These are phyloP conservation scores for Kurtzmaniella quercitrusa DNA, from an alignment of 1,139 yeast species.

Conservation along the genomic window DNA sequence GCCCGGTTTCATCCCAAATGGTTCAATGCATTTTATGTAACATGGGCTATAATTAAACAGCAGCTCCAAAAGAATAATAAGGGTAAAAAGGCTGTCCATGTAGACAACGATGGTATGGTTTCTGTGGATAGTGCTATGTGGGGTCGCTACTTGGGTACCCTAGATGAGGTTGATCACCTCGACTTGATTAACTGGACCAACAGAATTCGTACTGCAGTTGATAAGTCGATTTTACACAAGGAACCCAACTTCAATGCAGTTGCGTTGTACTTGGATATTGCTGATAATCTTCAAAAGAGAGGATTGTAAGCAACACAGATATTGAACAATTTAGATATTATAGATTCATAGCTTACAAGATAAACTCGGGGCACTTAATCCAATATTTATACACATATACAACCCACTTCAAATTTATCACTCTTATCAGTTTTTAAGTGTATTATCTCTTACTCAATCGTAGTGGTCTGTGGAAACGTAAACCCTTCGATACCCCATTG, in stretches of 20 bases:
- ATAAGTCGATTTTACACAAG: slow-evolving; percentile 29
- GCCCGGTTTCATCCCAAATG: slow-evolving; percentile 64
- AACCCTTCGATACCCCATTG: slow-evolving; percentile 50
- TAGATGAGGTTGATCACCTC: slow-evolving; percentile 76
- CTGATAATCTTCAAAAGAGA: slow-evolving; percentile 60
- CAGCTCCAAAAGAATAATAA: slow-evolving; percentile 14
- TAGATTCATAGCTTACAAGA: not conserved
- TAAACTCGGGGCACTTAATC: too few relatives aligned
- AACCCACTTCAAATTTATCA: too few relatives aligned
- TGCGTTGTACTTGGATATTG: slow-evolving; percentile 70
- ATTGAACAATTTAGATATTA: not conserved
- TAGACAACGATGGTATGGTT: slow-evolving; percentile 80
- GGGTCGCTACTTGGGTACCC: slow-evolving; percentile 80
- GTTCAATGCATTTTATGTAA: slow-evolving; percentile 54
- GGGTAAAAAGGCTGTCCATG: slow-evolving; percentile 20
- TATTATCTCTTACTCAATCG: slow-evolving; percentile 15
- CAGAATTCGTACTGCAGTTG: slow-evolving; percentile 33
- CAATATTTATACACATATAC: too few relatives aligned
- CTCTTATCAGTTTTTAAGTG: too few relatives aligned
- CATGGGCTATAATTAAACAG: slow-evolving; percentile 56
- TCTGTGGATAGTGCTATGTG: slow-evolving; percentile 74
- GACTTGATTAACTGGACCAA: slow-evolving; percentile 84
- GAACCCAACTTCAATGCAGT: slow-evolving; percentile 60
- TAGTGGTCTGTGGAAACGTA: slow-evolving; percentile 32
- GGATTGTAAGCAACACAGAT: slow-evolving; percentile 48